phyloP scores from a whole-genome alignment of 192 early-diverging fungal genomes.

The Geranomyces michiganensis region DNA sequence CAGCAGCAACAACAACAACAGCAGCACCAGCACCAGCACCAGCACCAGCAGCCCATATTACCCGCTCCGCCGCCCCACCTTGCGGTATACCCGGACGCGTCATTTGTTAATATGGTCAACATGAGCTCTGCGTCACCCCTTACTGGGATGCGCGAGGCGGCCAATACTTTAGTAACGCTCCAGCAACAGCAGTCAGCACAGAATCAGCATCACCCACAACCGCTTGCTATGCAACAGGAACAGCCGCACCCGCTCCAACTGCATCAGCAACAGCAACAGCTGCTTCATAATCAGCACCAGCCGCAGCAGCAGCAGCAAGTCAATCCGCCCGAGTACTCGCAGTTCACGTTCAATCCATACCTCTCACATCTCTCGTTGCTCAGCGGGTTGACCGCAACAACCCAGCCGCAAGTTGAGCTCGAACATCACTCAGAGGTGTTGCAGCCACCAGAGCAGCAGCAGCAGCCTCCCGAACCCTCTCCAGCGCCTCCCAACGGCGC shows the following conservation, averaged over 20 bases:
- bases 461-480: no score
- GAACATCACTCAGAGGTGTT: no score
- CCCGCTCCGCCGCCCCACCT: no score
- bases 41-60: no score
- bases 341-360: neutral
- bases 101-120: no score
- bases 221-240: neutral
- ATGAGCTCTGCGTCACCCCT: no score
- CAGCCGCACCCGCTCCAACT: neutral
- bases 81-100: neutral
- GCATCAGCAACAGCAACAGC: neutral
- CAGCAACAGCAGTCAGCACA: slow-evolving; percentile 12
- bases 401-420: neutral
- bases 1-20: no score
- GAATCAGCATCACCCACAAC: neutral
- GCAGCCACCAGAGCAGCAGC: no score
- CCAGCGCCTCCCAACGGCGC: no score
- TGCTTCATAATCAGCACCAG: neutral
- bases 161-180: neutral
- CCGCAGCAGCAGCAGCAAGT: neutral
- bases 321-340: neutral
- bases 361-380: neutral
- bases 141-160: no score
- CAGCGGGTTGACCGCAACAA: slow-evolving; percentile 2
- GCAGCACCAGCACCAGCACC: no score